Evolutionary conservation across 176 grass and related monocot species (phyloP).

Genomic region (Oryza glaberrima): DNA sequence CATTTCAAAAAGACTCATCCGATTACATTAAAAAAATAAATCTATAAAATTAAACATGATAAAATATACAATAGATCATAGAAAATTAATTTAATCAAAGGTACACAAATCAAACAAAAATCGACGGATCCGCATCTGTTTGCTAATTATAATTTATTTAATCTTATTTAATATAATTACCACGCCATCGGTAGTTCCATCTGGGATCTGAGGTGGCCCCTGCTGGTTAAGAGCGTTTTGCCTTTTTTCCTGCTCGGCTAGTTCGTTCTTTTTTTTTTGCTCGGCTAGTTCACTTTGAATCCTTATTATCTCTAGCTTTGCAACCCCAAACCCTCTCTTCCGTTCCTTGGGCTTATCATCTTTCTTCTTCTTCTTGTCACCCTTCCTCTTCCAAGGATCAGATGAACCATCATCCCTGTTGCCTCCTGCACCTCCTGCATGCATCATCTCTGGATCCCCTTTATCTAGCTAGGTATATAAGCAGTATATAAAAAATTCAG

Average conservation of each 20-base stretch:
- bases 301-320: neutral
- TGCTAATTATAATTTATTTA: too few relatives aligned
- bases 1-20: neutral
- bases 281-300: neutral
- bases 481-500: too few relatives aligned
- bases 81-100: neutral
- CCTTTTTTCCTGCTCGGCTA: neutral
- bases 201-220: neutral
- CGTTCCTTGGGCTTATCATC: neutral
- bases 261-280: neutral
- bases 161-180: neutral
- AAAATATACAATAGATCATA: neutral
- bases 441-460: neutral
- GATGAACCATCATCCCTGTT: neutral
- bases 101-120: neutral
- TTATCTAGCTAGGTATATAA: neutral
- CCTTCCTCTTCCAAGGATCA: neutral
- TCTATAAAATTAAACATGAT: neutral
- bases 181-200: neutral
- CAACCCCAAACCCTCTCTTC: neutral
- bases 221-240: neutral
- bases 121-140: too few relatives aligned
- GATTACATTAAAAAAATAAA: neutral
- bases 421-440: neutral
- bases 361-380: neutral